Conservation (phyloP, 1,284 basidiomycete species). For the Meira miltonrushii region DNA sequence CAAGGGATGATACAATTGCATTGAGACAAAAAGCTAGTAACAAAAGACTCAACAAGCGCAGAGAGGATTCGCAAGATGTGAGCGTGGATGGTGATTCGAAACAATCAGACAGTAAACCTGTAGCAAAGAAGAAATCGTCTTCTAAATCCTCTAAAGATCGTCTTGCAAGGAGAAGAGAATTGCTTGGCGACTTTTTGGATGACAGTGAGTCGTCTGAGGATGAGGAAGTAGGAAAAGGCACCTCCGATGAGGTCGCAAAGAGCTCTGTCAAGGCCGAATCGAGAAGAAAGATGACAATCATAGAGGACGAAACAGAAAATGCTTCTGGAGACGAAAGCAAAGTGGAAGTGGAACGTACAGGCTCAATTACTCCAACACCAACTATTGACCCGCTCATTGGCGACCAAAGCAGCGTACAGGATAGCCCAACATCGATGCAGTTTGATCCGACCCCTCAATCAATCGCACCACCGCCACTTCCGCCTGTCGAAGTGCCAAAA, state of each 20-base stretch:
- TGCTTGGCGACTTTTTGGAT: slow-evolving; percentile 6
- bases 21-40: no score
- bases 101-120: no score
- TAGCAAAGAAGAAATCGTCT: no score
- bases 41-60: no score
- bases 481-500: slow-evolving; percentile 28
- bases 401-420: background rate
- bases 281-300: no score
- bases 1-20: no score
- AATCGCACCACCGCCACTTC: slow-evolving; percentile 7
- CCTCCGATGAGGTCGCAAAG: background rate
- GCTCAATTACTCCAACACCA: background rate
- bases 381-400: background rate
- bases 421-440: background rate
- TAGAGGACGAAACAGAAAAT: slow-evolving; percentile 16
- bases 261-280: no score
- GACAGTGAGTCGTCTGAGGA: slow-evolving; percentile 1
- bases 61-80: no score
- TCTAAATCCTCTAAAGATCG: no score
- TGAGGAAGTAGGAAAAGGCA: background rate
- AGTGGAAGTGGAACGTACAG: slow-evolving; percentile 1
- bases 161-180: background rate
- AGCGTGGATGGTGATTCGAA: no score
- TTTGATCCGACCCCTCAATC: background rate
- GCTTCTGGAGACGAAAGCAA: slow-evolving; percentile 11